Evolutionary conservation across 169 alveolate genomes (phyloP).

Genomic region (Eimeria sp.): DNA sequence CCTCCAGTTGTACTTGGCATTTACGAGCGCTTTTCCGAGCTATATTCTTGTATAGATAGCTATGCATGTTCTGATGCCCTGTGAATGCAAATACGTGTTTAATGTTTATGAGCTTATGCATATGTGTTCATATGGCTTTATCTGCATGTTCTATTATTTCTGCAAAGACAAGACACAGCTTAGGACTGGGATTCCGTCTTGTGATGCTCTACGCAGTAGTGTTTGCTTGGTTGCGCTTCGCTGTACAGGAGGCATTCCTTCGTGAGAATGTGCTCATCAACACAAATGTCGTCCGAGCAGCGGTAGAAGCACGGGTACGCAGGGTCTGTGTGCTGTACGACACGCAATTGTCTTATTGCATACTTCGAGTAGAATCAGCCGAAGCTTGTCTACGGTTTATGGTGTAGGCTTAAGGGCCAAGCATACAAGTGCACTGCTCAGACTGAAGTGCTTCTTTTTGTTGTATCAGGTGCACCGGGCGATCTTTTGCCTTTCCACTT

Average conservation of each 20-base stretch:
- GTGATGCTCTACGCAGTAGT: neutral
- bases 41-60: neutral
- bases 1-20: neutral
- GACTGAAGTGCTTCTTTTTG: neutral
- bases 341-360: no score
- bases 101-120: neutral
- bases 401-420: neutral
- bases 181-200: neutral
- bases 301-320: constrained; percentile 42
- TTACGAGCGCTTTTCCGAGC: no score
- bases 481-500: constrained; percentile 85
- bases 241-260: constrained; percentile 80
- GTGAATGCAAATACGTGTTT: neutral
- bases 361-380: no score
- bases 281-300: constrained; percentile 76
- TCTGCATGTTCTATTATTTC: neutral
- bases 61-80: neutral
- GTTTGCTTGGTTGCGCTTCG: neutral
- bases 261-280: constrained; percentile 83
- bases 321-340: no score
- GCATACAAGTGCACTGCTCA: neutral
- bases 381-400: neutral
- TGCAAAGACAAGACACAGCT: neutral
- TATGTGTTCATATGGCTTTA: neutral
- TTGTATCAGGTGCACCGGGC: constrained; percentile 75